Evolutionary conservation across 1,139 yeast genomes (phyloP).

Genomic region (Hemisphaericaspora subhashii): DNA sequence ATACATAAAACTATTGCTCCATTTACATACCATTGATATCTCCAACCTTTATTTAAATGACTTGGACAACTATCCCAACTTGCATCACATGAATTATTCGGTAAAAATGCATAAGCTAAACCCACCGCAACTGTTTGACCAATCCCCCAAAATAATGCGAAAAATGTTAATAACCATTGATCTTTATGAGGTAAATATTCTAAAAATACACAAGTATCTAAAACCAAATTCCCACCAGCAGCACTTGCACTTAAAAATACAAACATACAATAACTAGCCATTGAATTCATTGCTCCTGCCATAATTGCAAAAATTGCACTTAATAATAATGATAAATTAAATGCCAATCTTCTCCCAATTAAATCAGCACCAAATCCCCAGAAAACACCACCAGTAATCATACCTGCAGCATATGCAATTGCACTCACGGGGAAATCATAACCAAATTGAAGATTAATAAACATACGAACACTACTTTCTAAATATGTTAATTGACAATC

Average conservation of each 20-base stretch:
- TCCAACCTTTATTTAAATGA: conserved; percentile 56
- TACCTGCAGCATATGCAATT: conserved; percentile 39
- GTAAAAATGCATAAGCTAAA: conserved; percentile 58
- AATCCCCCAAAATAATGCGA: conserved; percentile 64
- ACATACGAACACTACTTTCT: conserved; percentile 37
- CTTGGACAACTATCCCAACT: conserved; percentile 40
- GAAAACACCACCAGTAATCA: conserved; percentile 54
- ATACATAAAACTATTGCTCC: conserved; percentile 52
- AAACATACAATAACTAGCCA: conserved; percentile 50
- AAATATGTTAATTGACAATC: conserved; percentile 55
- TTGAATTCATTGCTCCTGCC: conserved; percentile 51
- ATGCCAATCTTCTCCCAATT: conserved; percentile 57
- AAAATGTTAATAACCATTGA: conserved; percentile 54
- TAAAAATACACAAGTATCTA: conserved; percentile 60
- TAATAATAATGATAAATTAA: conserved; percentile 52
- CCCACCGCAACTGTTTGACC: conserved; percentile 58
- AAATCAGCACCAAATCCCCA: conserved; percentile 64
- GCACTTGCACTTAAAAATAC: conserved; percentile 47
- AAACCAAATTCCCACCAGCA: conserved; percentile 61
- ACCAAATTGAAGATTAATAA: conserved; percentile 44
- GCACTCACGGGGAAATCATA: conserved; percentile 32
- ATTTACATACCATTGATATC: conserved; percentile 55
- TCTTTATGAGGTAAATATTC: conserved; percentile 56
- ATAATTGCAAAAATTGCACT: conserved; percentile 53
- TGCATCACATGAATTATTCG: conserved; percentile 48